phyloP scores from a whole-genome alignment of 2,329 filamentous ascomycete species.

The Pseudodiploospora longispora region DNA sequence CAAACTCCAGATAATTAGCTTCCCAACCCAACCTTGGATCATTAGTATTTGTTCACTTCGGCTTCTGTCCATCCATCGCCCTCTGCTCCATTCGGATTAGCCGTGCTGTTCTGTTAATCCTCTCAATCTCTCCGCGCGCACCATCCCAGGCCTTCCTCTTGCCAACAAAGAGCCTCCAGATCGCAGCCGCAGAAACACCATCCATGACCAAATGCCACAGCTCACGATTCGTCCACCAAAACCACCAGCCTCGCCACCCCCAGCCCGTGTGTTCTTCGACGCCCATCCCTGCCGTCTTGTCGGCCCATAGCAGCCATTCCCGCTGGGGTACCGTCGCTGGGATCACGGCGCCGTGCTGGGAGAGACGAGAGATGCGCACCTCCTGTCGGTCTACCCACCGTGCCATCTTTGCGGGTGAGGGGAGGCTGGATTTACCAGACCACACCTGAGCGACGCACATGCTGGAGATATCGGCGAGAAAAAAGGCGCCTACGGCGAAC shows the following conservation, averaged over 20 bases:
- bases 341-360: constrained; percentile 15
- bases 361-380: constrained; percentile 11
- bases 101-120: background rate
- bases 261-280: constrained; percentile 31
- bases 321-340: constrained; percentile 14
- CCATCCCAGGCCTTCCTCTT: constrained; percentile 14
- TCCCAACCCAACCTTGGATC: too few species aligned
- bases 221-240: constrained; percentile 30
- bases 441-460: constrained; percentile 26
- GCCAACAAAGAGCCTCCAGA: constrained; percentile 15
- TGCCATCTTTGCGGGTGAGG: constrained; percentile 25
- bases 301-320: constrained; percentile 18
- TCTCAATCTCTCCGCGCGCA: constrained; percentile 8
- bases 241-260: constrained; percentile 30
- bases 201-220: constrained; percentile 28
- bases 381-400: constrained; percentile 14
- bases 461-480: constrained; percentile 16
- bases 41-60: too few species aligned
- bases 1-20: too few species aligned
- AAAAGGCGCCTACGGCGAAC: constrained; percentile 17
- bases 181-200: constrained; percentile 12
- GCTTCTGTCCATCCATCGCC: too few species aligned
- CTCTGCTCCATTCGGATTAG: too few species aligned
- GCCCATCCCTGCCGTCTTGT: constrained; percentile 30
- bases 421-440: constrained; percentile 19